Percentiles rank a stretch among this genome's conserved stretches.
Evolutionary conservation across 768 basidiomycete genomes (phyloP).

Genomic region (Tricholoma matsutake): DNA sequence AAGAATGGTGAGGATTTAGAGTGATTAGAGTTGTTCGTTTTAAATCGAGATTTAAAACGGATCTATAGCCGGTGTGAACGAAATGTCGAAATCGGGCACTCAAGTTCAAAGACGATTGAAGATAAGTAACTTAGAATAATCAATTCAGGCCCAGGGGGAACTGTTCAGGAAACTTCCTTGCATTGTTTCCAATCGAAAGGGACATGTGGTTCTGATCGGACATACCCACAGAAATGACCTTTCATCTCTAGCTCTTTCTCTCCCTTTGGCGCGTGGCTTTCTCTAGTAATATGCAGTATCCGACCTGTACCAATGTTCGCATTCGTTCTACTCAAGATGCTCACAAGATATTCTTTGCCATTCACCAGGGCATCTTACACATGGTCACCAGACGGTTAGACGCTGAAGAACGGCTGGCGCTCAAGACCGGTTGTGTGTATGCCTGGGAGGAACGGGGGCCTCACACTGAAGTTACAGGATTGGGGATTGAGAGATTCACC

Average conservation of each 20-base stretch:
- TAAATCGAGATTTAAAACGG: constrained; percentile 36
- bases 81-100: constrained; percentile 3
- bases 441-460: constrained; percentile 78
- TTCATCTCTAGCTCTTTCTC: constrained; percentile 4
- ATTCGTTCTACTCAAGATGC: constrained; percentile 77
- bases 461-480: constrained; percentile 69
- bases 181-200: constrained; percentile 2
- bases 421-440: constrained; percentile 53
- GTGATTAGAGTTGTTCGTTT: constrained; percentile 46
- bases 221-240: not conserved
- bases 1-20: constrained; percentile 46
- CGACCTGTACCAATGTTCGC: constrained; percentile 68
- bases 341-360: constrained; percentile 76
- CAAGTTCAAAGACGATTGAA: constrained; percentile 10
- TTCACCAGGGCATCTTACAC: constrained; percentile 57
- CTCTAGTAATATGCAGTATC: constrained; percentile 54
- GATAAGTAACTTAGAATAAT: constrained; percentile 16
- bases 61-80: constrained; percentile 11
- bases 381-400: constrained; percentile 79
- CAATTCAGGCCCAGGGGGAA: constrained; percentile 11
- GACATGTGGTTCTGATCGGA: constrained; percentile 13
- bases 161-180: constrained; percentile 7
- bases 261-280: constrained; percentile 4
- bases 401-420: constrained; percentile 65
- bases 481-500: constrained; percentile 83